phyloP scores from a whole-genome alignment of 1,284 basidiomycete species.

The Vanrija humicola region DNA sequence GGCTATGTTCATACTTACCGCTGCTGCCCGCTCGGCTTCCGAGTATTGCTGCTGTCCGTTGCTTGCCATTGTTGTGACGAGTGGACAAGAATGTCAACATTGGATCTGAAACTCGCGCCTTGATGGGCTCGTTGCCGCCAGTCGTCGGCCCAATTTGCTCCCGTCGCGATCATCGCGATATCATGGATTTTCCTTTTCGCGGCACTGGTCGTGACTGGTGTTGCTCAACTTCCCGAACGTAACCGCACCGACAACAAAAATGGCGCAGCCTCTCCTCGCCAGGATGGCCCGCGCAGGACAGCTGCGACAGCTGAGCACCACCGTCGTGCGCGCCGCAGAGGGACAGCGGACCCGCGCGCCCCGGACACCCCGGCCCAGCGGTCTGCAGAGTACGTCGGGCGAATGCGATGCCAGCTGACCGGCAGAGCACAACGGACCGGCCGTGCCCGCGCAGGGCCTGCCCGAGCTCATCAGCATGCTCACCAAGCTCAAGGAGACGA shows the following conservation, averaged over 20 bases:
- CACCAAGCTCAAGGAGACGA: conserved; percentile 16
- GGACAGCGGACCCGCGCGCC: no score
- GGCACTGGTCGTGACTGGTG: no score
- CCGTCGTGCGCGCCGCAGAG: no score
- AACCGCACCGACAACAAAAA: no score
- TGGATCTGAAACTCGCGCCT: not conserved
- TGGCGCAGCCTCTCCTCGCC: no score
- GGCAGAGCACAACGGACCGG: not conserved
- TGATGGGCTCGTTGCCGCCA: not conserved
- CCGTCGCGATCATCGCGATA: not conserved
- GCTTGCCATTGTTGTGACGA: not conserved
- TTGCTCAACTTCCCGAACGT: no score
- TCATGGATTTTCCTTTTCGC: conserved; percentile 2
- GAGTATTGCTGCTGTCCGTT: conserved; percentile 6
- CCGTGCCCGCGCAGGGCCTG: conserved; percentile 4
- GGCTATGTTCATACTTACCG: conserved; percentile 23
- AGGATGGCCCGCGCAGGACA: no score
- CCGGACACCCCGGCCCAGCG: no score
- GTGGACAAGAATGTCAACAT: not conserved
- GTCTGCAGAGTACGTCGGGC: no score
- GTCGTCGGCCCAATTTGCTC: not conserved
- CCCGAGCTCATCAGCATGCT: conserved; percentile 25
- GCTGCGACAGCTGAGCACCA: no score
- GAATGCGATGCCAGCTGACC: no score
- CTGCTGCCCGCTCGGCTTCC: conserved; percentile 38